These are phyloP conservation scores for Plantago rigida DNA, from an alignment of 305 asterid species.

Conservation along the genomic window DNA sequence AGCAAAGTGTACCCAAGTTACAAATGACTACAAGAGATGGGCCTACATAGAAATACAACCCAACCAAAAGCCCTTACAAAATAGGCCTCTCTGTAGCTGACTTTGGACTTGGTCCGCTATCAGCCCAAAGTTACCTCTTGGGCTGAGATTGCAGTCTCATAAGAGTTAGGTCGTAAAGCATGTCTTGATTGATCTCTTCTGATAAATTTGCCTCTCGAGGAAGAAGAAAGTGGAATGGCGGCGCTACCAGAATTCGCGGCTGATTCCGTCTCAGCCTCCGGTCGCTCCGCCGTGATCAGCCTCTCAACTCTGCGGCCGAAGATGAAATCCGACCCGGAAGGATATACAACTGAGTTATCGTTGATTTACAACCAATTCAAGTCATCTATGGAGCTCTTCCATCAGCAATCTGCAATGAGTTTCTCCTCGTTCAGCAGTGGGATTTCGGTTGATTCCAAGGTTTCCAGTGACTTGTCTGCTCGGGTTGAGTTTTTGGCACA, in stretches of 20 bases:
- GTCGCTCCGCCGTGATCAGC: slow-evolving; percentile 46
- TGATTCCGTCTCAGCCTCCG: slow-evolving; percentile 46
- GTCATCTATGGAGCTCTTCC: slow-evolving; percentile 62
- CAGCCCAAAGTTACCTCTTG: too few relatives aligned
- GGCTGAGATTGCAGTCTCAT: too few relatives aligned
- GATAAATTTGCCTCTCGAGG: too few relatives aligned
- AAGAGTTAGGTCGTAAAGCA: too few relatives aligned
- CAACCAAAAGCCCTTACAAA: too few relatives aligned
- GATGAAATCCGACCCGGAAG: slow-evolving; percentile 82
- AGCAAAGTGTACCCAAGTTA: too few relatives aligned
- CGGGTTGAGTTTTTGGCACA: slow-evolving; percentile 71
- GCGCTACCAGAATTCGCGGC: slow-evolving; percentile 19
- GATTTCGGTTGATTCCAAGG: slow-evolving; percentile 44
- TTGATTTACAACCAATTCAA: slow-evolving; percentile 66
- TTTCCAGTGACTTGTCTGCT: slow-evolving; percentile 71
- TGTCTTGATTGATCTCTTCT: too few relatives aligned
- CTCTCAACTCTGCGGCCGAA: slow-evolving; percentile 60
- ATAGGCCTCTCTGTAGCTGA: too few relatives aligned
- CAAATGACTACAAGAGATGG: too few relatives aligned
- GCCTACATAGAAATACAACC: too few relatives aligned
- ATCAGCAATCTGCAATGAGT: slow-evolving; percentile 70
- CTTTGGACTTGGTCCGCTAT: too few relatives aligned
- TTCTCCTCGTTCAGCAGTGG: slow-evolving; percentile 71
- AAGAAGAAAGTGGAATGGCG: slow-evolving; percentile 18
- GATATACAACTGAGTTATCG: slow-evolving; percentile 55